Conservation (phyloP, 495 filamentous ascomycete species). For the Lepidopterella palustris region DNA sequence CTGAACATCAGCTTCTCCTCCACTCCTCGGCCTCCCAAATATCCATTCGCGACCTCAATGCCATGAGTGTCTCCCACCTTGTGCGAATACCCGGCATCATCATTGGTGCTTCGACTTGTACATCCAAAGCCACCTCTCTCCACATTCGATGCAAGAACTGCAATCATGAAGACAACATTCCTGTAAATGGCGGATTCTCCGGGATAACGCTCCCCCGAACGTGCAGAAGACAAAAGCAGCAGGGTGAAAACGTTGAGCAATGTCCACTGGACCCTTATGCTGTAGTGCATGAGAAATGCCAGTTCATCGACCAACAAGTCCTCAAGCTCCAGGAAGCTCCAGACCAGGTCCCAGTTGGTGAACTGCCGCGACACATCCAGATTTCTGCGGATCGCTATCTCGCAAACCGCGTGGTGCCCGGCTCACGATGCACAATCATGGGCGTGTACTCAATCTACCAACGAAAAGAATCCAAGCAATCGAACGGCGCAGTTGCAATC, state of each 20-base stretch:
- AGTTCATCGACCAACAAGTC: conserved; percentile 96
- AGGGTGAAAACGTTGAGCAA: conserved; percentile 54
- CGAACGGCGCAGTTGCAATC: conserved; percentile 77
- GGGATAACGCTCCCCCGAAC: conserved; percentile 74
- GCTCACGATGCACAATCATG: conserved; percentile 89
- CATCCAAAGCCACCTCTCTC: conserved; percentile 85
- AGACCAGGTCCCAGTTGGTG: conserved; percentile 95
- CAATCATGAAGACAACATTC: conserved; percentile 61
- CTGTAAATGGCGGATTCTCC: conserved; percentile 75
- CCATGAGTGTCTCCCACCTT: conserved; percentile 86
- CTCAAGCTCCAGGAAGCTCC: conserved; percentile 98
- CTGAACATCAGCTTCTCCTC: conserved; percentile 91
- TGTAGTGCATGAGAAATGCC: conserved; percentile 86
- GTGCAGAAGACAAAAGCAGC: conserved; percentile 57
- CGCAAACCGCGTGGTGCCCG: conserved; percentile 92
- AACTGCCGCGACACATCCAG: conserved; percentile 88
- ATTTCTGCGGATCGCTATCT: conserved; percentile 94
- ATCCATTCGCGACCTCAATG: conserved; percentile 90
- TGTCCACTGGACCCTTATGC: conserved; percentile 96
- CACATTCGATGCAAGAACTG: conserved; percentile 88
- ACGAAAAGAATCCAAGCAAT: conserved; percentile 76
- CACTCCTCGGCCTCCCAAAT: conserved; percentile 85
- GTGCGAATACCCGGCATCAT: conserved; percentile 96
- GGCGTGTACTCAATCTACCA: conserved; percentile 98
- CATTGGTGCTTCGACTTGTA: conserved; percentile 93